Evolutionary conservation across 352 stramenopile species (phyloP), one percentile per base, ranked within the genome.

Genomic region (Pythium phragmitis): DNA sequence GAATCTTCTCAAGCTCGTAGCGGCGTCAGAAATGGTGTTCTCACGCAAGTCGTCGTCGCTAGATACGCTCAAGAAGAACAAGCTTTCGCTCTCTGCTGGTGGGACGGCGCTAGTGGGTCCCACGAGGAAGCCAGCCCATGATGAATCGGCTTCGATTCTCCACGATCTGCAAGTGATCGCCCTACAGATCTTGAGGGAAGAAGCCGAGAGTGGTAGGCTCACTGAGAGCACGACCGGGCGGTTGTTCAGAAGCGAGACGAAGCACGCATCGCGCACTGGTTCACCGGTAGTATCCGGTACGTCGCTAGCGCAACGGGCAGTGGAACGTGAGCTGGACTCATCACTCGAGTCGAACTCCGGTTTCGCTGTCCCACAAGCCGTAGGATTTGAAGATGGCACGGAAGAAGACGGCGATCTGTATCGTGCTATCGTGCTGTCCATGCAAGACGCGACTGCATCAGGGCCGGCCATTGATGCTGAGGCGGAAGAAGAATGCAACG

Each of bases 1-100:
- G 1, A 90, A 83, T 42, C 61, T 96, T 23, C 62, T 96, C 17
- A 96, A 94, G 51, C 78, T 96, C 13, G 79, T 92, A 13, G 86
- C 77, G 30, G 87, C 84, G 2, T 91, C 86, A 0, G 84, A 92
- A 69, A 89, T 92, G 77, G 79, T 81, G 17, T 85, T 83, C 17
- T 65, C 70, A 7, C 68, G 69, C 9, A 66, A 61, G 19, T 48
- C 48, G n/a, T 28, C 37, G 45, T 49, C 30, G 49, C 46, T 5
- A 36, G 64, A 70, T 6, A 7, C 28, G 12, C 19, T 60, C 16
- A 59, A 57, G 23, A 63, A 37, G 49, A 51, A 2, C 36, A 50
- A 21, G 48, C n/a, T 4, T 56, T 65, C 50, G 16, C 8, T 39
- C 26, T 30, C 26, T 30, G 4, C 49, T 54, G 39, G 33, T 41